Percentiles rank a stretch among this genome's conserved stretches.
phyloP scores from a whole-genome alignment of 805 yeast species.

The Schwanniomyces pseudopolymorphus region DNA sequence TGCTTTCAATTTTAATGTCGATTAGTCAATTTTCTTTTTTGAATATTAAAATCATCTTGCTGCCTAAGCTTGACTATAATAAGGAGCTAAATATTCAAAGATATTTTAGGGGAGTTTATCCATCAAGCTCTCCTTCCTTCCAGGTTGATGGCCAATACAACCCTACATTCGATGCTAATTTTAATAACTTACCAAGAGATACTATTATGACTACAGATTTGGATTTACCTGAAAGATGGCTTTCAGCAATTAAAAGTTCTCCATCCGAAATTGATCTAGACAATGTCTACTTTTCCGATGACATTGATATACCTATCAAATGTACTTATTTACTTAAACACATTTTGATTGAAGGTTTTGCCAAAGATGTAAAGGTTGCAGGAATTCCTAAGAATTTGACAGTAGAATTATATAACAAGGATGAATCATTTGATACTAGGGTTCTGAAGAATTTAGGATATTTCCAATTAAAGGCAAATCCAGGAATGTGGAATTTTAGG shows the following conservation, averaged over 20 bases:
- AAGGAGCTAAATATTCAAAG: constrained; percentile 52
- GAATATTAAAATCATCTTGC: constrained; percentile 52
- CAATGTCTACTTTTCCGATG: constrained; percentile 49
- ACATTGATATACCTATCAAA: constrained; percentile 30
- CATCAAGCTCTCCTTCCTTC: constrained; percentile 30
- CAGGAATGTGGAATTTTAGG: constrained; percentile 65
- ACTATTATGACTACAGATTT: constrained; percentile 53
- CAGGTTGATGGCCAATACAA: constrained; percentile 18
- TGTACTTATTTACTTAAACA: constrained; percentile 53
- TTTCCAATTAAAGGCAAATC: constrained; percentile 70
- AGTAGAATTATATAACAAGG: constrained; percentile 33
- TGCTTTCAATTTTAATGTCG: constrained; percentile 45
- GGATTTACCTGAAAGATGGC: constrained; percentile 68
- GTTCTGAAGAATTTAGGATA: constrained; percentile 85
- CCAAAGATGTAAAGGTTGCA: constrained; percentile 41
- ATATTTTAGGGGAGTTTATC: constrained; percentile 52
- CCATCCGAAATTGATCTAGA: constrained; percentile 52
- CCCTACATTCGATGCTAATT: constrained; percentile 26
- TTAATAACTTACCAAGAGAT: constrained; percentile 48
- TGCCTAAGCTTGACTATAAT: constrained; percentile 48
- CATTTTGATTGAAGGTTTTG: constrained; percentile 71
- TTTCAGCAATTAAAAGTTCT: constrained; percentile 52
- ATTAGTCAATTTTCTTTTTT: constrained; percentile 49
- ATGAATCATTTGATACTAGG: constrained; percentile 45
- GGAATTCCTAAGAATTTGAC: constrained; percentile 52